Conservation (phyloP, 495 filamentous ascomycete species). For the Beverwykella pulmonaria region DNA sequence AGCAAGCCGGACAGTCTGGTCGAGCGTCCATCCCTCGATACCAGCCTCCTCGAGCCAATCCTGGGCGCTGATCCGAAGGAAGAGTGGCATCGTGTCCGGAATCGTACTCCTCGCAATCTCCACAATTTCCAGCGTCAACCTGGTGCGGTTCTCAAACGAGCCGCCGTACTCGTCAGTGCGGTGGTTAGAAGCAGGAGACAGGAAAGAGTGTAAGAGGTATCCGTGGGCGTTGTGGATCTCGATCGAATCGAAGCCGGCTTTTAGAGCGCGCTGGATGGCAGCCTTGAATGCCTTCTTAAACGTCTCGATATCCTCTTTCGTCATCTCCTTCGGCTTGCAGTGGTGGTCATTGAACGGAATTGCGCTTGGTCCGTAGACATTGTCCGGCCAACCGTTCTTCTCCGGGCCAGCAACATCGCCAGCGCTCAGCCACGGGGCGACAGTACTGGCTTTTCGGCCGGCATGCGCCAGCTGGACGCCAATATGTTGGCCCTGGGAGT, state of each 20-base stretch:
- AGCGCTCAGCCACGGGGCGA: constrained; percentile 61
- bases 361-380: constrained; percentile 62
- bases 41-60: constrained; percentile 69
- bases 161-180: constrained; percentile 50
- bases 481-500: constrained; percentile 66
- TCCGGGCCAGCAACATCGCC: constrained; percentile 54
- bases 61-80: constrained; percentile 69
- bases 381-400: constrained; percentile 65
- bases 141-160: constrained; percentile 59
- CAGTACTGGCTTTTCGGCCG: constrained; percentile 69
- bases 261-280: constrained; percentile 61
- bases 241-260: constrained; percentile 71
- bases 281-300: constrained; percentile 63
- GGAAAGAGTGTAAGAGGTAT: constrained; percentile 46
- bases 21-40: constrained; percentile 65
- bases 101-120: constrained; percentile 57
- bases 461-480: constrained; percentile 76
- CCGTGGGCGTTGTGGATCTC: constrained; percentile 49
- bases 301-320: constrained; percentile 61
- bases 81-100: constrained; percentile 63
- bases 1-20: constrained; percentile 63
- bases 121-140: constrained; percentile 57
- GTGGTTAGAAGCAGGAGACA: constrained; percentile 47
- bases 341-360: constrained; percentile 53
- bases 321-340: constrained; percentile 61